A percentile compares a stretch with the other conserved stretches of the same genome.
Evolutionary conservation across 2,329 filamentous ascomycete genomes (phyloP).

Genomic region (Cladophialophora bantiana): DNA sequence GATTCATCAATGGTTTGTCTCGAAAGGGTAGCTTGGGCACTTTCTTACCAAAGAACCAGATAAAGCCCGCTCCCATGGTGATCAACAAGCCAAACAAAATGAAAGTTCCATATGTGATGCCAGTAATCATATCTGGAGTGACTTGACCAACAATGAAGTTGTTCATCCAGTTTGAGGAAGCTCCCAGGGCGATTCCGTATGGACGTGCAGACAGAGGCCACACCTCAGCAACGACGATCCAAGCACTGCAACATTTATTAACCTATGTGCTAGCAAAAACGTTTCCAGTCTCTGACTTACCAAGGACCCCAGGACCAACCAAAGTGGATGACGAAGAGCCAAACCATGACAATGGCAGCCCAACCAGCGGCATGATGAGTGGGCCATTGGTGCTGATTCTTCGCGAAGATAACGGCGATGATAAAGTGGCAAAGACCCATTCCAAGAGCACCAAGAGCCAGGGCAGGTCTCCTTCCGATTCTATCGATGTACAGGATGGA

Average conservation of each 20-base stretch:
- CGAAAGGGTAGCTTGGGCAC: too few species aligned
- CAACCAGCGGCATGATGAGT: conserved; percentile 69
- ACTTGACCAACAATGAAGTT: conserved; percentile 36
- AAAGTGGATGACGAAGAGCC: conserved; percentile 77
- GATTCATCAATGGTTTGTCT: neutral
- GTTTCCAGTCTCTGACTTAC: conserved; percentile 22
- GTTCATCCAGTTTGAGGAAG: conserved; percentile 64
- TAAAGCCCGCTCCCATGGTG: conserved; percentile 42
- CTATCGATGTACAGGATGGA: conserved; percentile 52
- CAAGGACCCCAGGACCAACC: conserved; percentile 70
- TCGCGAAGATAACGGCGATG: conserved; percentile 72
- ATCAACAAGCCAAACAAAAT: conserved; percentile 73
- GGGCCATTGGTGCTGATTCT: conserved; percentile 65
- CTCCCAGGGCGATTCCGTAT: conserved; percentile 74
- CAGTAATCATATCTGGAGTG: conserved; percentile 67
- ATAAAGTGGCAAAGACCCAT: conserved; percentile 76
- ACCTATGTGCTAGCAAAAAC: neutral
- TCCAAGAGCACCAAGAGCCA: conserved; percentile 64
- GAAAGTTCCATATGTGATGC: conserved; percentile 74
- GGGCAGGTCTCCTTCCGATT: conserved; percentile 50
- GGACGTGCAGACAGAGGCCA: conserved; percentile 74
- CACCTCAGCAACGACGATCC: conserved; percentile 77
- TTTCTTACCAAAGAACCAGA: conserved; percentile 41
- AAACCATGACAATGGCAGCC: conserved; percentile 66
- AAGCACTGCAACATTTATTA: conserved; percentile 54